phyloP scores from a whole-genome alignment of 495 filamentous ascomycete species.

The Aspergillus steynii region DNA sequence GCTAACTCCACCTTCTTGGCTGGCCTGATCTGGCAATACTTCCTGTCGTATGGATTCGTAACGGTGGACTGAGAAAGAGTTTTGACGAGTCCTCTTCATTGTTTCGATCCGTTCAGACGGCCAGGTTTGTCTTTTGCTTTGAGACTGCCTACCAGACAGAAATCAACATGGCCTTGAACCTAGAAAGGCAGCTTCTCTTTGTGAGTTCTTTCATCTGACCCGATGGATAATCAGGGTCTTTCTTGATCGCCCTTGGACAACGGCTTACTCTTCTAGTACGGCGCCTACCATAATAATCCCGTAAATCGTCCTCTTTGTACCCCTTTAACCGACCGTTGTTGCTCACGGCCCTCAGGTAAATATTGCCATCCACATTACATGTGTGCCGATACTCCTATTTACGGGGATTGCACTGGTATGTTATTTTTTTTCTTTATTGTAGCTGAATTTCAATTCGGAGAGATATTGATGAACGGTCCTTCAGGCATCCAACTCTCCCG shows the following conservation, averaged over 20 bases:
- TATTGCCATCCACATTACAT: conserved; percentile 84
- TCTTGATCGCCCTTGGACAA: conserved; percentile 10
- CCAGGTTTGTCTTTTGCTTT: background rate
- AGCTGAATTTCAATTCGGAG: background rate
- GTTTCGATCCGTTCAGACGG: background rate
- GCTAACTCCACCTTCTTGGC: conserved; percentile 18
- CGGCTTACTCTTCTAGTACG: conserved; percentile 66
- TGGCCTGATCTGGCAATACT: conserved; percentile 14
- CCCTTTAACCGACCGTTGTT: background rate
- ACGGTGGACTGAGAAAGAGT: background rate
- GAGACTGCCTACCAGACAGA: conserved; percentile 1
- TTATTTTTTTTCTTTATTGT: conserved; percentile 7
- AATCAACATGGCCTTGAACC: conserved; percentile 65
- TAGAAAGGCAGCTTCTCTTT: conserved; percentile 78
- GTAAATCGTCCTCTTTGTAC: conserved; percentile 40
- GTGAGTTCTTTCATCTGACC: conserved; percentile 48
- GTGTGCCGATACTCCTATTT: conserved; percentile 82
- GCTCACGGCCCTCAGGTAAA: conserved; percentile 58
- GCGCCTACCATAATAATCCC: conserved; percentile 86
- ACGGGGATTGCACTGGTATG: conserved; percentile 78
- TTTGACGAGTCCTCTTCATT: background rate
- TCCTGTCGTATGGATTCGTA: background rate
- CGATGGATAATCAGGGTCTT: background rate
- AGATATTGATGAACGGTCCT: background rate
- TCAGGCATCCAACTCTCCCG: conserved; percentile 75